These are phyloP conservation scores for Coemansia sp. DNA, from an alignment of 192 early-diverging fungal species.

Conservation along the genomic window DNA sequence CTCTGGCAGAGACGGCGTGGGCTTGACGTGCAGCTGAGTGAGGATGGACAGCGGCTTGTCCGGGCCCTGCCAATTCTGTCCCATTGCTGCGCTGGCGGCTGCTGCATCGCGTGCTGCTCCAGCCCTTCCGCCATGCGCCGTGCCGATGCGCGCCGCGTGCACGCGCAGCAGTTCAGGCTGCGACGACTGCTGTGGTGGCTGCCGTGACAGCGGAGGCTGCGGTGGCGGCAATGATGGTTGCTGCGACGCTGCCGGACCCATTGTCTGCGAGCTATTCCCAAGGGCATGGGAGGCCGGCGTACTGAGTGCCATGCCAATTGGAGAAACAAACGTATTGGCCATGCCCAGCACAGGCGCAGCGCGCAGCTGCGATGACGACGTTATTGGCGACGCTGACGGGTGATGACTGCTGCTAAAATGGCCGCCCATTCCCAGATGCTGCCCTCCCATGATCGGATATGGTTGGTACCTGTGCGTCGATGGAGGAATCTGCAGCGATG, in stretches of 20 bases:
- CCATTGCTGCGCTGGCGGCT: not conserved
- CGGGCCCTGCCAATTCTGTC: not conserved
- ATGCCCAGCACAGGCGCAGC: not conserved
- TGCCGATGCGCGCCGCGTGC: not conserved
- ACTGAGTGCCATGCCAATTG: not conserved
- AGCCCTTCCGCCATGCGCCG: not conserved
- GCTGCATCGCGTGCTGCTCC: not conserved
- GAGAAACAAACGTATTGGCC: not conserved
- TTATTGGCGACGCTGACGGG: conserved; percentile 1
- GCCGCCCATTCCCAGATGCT: not conserved
- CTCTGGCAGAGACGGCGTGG: conserved; percentile 38
- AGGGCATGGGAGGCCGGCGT: not conserved
- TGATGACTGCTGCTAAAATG: not conserved
- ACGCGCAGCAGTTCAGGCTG: not conserved
- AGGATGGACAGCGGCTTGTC: conserved; percentile 11
- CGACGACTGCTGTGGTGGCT: not conserved
- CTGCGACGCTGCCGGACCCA: not conserved
- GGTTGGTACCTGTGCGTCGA: conserved; percentile 36
- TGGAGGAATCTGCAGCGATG: conserved; percentile 39
- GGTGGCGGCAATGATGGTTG: not conserved
- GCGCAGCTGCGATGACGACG: not conserved
- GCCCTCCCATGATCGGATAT: conserved; percentile 19
- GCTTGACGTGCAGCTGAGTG: conserved; percentile 23
- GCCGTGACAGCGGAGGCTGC: not conserved
- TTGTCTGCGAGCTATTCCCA: not conserved